A percentile compares a stretch with the other conserved stretches of the same genome.
These are phyloP conservation scores for Wickerhamomyces strasburgensis DNA, from an alignment of 805 yeast species.

Conservation along the genomic window DNA sequence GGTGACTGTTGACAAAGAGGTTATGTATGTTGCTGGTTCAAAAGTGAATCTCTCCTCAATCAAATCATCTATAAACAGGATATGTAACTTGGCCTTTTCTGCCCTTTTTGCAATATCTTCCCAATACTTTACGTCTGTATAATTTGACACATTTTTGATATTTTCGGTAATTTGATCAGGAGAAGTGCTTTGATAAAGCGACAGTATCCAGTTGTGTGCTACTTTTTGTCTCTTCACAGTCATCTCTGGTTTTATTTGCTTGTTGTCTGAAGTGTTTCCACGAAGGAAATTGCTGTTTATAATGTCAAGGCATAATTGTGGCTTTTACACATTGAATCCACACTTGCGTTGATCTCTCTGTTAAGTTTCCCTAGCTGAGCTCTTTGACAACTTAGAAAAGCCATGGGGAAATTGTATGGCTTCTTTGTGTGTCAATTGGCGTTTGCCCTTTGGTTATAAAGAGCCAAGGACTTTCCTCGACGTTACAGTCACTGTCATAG, in stretches of 20 bases:
- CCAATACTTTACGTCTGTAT: slow-evolving; percentile 25
- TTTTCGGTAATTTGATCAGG: not conserved
- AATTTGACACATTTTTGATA: not conserved
- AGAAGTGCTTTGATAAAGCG: not conserved
- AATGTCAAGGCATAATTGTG: too few relatives aligned
- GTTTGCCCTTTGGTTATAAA: too few relatives aligned
- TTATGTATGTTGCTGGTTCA: slow-evolving; percentile 34
- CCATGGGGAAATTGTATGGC: too few relatives aligned
- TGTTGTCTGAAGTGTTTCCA: too few relatives aligned
- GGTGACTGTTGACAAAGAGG: slow-evolving; percentile 30
- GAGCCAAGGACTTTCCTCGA: too few relatives aligned
- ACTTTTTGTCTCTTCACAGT: not conserved
- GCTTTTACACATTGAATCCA: too few relatives aligned
- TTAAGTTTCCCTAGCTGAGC: too few relatives aligned
- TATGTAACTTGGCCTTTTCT: slow-evolving; percentile 32
- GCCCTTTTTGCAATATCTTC: slow-evolving; percentile 28
- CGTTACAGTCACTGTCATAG: too few relatives aligned
- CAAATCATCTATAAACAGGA: slow-evolving; percentile 30
- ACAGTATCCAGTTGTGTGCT: not conserved
- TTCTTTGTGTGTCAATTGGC: too few relatives aligned
- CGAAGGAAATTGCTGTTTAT: too few relatives aligned
- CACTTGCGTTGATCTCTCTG: too few relatives aligned
- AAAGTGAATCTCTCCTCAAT: slow-evolving; percentile 13
- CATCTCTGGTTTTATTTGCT: not conserved
- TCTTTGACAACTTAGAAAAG: too few relatives aligned